Conservation (phyloP, 768 basidiomycete species). For the Dendrothele bispora region DNA sequence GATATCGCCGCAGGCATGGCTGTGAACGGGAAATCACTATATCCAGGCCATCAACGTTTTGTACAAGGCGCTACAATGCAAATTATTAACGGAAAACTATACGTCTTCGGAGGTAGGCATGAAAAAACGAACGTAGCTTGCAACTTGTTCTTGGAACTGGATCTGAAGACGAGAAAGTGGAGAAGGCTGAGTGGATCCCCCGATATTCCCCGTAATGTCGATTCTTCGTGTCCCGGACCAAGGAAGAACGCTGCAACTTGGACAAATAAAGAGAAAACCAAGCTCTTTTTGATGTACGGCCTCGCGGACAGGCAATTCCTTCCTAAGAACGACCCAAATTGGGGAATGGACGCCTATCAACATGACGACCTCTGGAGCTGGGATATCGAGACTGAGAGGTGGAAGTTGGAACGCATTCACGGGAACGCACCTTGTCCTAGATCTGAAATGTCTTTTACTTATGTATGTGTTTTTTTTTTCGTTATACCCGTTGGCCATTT, state of each 20-base stretch:
- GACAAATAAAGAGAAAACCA: constrained; percentile 26
- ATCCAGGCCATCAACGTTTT: constrained; percentile 24
- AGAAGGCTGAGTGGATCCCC: constrained; percentile 19
- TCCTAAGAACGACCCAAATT: constrained; percentile 19
- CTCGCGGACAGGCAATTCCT: constrained; percentile 33
- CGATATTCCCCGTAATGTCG: constrained; percentile 14
- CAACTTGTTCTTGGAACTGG: constrained; percentile 37
- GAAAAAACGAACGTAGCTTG: constrained; percentile 28
- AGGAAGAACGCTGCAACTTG: constrained; percentile 34
- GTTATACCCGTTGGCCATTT: neutral
- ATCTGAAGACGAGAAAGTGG: constrained; percentile 34
- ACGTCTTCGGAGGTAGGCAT: constrained; percentile 38
- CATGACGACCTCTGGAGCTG: constrained; percentile 39
- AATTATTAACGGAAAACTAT: constrained; percentile 29
- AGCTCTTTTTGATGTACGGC: constrained; percentile 35
- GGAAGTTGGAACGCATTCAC: constrained; percentile 29
- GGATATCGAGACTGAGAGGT: constrained; percentile 26
- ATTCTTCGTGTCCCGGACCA: constrained; percentile 33
- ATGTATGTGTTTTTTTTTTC: constrained; percentile 22
- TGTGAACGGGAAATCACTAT: constrained; percentile 11
- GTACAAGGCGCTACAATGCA: constrained; percentile 16
- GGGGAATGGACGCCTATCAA: constrained; percentile 17
- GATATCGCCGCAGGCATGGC: no score
- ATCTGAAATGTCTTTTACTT: constrained; percentile 30
- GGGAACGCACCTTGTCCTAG: constrained; percentile 34